phyloP scores from a whole-genome alignment of 441 rosid genomes.

The Arabidopsis lyrata region DNA sequence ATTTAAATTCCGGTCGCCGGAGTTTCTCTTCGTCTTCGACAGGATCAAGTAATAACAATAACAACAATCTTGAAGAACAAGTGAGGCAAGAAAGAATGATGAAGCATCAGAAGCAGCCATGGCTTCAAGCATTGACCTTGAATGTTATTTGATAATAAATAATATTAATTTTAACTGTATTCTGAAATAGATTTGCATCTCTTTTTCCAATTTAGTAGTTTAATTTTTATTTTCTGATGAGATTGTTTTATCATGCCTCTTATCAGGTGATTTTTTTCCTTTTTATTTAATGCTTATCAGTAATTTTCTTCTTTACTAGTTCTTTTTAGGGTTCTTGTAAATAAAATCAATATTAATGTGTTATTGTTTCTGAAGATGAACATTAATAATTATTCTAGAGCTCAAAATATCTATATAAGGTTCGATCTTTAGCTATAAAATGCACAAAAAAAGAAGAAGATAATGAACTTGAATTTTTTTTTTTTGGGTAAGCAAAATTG shows the following conservation, averaged over 20 bases:
- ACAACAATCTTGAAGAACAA: constrained; percentile 53
- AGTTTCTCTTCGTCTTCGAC: constrained; percentile 86
- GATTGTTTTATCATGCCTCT: constrained; percentile 34
- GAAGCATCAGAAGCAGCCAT: constrained; percentile 73
- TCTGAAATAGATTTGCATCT: constrained; percentile 39
- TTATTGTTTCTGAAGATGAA: constrained; percentile 21
- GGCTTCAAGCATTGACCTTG: constrained; percentile 88
- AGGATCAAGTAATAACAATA: constrained; percentile 64
- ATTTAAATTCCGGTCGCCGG: constrained; percentile 67
- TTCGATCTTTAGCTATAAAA: background rate
- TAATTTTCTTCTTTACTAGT: constrained; percentile 21
- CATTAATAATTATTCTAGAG: background rate
- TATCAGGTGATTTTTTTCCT: constrained; percentile 28
- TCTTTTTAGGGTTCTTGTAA: constrained; percentile 21
- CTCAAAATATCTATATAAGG: constrained; percentile 8
- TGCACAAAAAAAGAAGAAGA: background rate
- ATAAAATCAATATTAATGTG: constrained; percentile 16
- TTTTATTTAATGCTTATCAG: constrained; percentile 1
- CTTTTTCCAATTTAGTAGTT: constrained; percentile 8
- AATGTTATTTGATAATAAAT: constrained; percentile 58
- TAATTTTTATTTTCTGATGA: background rate
- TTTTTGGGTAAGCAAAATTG: background rate
- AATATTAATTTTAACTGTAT: constrained; percentile 37
- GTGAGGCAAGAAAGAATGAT: constrained; percentile 61
- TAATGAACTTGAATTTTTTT: background rate